A percentile compares a stretch with the other conserved stretches of the same genome.
Evolutionary conservation across 805 yeast genomes (phyloP).

Genomic region (Candida coquimbonensis): DNA sequence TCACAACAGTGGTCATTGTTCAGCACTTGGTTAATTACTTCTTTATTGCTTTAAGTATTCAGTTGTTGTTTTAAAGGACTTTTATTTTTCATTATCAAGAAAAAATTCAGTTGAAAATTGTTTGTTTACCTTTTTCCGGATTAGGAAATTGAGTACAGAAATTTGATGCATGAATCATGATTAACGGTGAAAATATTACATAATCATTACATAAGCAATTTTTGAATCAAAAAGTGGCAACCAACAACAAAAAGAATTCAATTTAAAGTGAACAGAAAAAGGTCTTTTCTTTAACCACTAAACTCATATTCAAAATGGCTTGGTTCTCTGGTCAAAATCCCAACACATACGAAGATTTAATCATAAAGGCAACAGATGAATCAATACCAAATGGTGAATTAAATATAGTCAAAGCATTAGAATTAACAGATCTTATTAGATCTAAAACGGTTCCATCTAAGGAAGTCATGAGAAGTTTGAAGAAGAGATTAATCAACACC

Average conservation of each 20-base stretch:
- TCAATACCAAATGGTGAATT: slow-evolving; percentile 88
- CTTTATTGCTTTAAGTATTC: too few species aligned
- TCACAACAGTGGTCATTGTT: slow-evolving; percentile 7
- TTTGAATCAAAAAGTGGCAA: too few species aligned
- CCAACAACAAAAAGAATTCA: too few species aligned
- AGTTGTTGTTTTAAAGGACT: not conserved
- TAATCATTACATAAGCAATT: too few species aligned
- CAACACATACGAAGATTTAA: slow-evolving; percentile 41
- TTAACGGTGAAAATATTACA: too few species aligned
- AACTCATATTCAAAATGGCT: slow-evolving; percentile 11
- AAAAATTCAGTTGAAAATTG: not conserved
- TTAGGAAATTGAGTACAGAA: slow-evolving; percentile 9
- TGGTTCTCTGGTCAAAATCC: slow-evolving; percentile 19
- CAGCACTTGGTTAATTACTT: not conserved
- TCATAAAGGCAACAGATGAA: slow-evolving; percentile 77
- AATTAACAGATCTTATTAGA: slow-evolving; percentile 80
- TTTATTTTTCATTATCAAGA: not conserved
- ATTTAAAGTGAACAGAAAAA: too few species aligned
- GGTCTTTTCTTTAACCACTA: too few species aligned
- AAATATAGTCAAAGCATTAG: slow-evolving; percentile 68
- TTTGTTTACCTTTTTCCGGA: slow-evolving; percentile 19
- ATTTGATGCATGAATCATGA: too few species aligned
- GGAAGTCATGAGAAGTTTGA: slow-evolving; percentile 79
- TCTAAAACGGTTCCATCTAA: slow-evolving; percentile 72
- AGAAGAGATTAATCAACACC: slow-evolving; percentile 58